A percentile compares a stretch with the other conserved stretches of the same genome.
phyloP scores from a whole-genome alignment of 2,329 filamentous ascomycete genomes.

The Exophiala dermatitidis region DNA sequence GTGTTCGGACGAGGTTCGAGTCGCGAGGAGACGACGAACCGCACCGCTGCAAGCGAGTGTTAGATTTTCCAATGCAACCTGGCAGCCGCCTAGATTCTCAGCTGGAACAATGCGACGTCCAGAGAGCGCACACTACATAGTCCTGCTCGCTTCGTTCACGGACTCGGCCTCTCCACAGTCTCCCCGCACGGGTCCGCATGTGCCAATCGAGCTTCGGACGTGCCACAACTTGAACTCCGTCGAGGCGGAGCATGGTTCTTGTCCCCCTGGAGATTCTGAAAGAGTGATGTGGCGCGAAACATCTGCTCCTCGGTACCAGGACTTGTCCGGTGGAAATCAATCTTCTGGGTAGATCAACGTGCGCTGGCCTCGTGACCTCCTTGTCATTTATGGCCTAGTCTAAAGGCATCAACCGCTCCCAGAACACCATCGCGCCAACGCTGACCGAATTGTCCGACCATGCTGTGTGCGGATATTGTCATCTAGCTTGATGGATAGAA shows the following conservation, averaged over 20 bases:
- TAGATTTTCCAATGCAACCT: no score
- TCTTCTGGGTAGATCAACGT: no score
- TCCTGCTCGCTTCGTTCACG: background rate
- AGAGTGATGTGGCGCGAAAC: background rate
- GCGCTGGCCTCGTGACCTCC: no score
- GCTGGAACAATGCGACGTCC: no score
- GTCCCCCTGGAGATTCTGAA: background rate
- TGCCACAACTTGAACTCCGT: slow-evolving; percentile 1
- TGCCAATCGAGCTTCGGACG: slow-evolving; percentile 8
- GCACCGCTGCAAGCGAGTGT: background rate
- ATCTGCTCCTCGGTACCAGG: background rate
- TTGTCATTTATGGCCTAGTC: no score
- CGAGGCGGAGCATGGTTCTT: background rate
- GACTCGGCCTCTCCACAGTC: background rate
- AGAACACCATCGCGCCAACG: no score
- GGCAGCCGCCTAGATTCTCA: background rate
- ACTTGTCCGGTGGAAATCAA: no score
- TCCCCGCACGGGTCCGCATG: background rate
- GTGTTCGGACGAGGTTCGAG: background rate
- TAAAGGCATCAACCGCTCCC: no score
- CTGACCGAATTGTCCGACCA: no score
- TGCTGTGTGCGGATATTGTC: no score
- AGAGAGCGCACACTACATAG: background rate
- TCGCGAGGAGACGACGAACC: background rate
- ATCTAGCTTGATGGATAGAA: no score